phyloP scores from a whole-genome alignment of 352 stramenopile genomes.

The Globisporangium mamillatum region DNA sequence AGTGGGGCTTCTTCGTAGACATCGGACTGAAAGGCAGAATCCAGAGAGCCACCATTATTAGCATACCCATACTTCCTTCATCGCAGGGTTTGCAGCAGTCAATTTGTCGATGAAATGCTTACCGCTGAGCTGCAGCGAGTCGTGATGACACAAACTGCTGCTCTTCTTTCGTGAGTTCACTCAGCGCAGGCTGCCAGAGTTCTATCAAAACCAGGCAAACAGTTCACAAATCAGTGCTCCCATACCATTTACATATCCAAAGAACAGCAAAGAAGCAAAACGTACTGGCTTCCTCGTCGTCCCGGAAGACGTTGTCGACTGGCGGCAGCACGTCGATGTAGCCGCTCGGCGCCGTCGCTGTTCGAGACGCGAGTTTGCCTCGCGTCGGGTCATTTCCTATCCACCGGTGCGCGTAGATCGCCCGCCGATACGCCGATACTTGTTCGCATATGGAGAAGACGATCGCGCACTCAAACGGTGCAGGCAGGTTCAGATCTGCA shows the following conservation, averaged over 20 bases:
- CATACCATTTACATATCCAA: neutral
- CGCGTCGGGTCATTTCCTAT: constrained; percentile 45
- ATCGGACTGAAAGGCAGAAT: constrained; percentile 29
- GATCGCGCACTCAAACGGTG: constrained; percentile 55
- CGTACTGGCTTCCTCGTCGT: constrained; percentile 39
- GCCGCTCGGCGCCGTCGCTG: constrained; percentile 21
- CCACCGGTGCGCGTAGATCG: constrained; percentile 48
- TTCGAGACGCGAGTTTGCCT: constrained; percentile 17
- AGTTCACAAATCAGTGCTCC: neutral
- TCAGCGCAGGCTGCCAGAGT: constrained; percentile 69
- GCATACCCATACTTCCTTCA: neutral
- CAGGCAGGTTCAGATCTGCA: constrained; percentile 53
- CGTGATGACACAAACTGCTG: constrained; percentile 60
- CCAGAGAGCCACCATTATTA: neutral
- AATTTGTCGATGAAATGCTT: constrained; percentile 8
- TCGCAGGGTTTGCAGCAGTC: neutral
- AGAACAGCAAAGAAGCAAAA: neutral
- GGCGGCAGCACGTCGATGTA: constrained; percentile 57
- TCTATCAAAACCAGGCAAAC: constrained; percentile 21
- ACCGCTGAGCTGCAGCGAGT: constrained; percentile 34
- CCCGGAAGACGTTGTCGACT: constrained; percentile 46
- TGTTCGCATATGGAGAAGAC: constrained; percentile 76
- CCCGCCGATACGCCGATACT: constrained; percentile 59
- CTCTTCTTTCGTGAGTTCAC: constrained; percentile 68
- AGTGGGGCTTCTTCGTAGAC: constrained; percentile 36